Base-by-base conservation (phyloP, 1,284 basidiomycete species). In the Trichosporon coremiiforme region DNA sequence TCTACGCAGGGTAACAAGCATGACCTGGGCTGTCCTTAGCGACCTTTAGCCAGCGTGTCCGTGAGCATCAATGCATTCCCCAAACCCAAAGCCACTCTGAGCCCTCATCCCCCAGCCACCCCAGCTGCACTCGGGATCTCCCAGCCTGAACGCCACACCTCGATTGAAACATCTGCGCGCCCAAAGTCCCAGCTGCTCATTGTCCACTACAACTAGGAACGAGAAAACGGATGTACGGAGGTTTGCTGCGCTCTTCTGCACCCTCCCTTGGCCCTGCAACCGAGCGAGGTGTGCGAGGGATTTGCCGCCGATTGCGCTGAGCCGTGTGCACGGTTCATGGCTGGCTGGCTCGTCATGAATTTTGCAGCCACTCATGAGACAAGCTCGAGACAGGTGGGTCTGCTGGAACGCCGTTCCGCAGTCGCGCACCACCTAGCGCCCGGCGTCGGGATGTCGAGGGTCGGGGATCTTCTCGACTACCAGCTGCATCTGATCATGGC, bases 1-100 rank as follows among this genome's bases (percentile, higher is more conserved):
- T 29, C 29, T 33, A 9, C 17, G 2, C 9, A 62, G 57, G 57
- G 29, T 62, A 62, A 62, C 57, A 62, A 35, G 57, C 57, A 62
- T 62, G 57, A 35, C 57, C 29, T 33, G 57, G 57, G 8, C 12
- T 17, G 33, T 62, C 29, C 29, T n/a, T 62, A 9, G 57, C 50
- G 17, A n/a, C 31, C 29, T 60, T 60, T 4, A n/a, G 41, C 41
- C 41, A n/a, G 9, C 10, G 8, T 25, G 25, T 25, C 25, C 25
- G 25, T 25, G 25, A 15, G 10, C 25, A 45, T 45, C 17, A 45
- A n/a, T 53, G 50, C 50, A 25, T 53, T 53, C 50, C 41, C 41
- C 50, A 53, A 20, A 53, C 9, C 50, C 20, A 25, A 53, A 53
- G 20, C 7, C 22, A 8, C 17, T 8, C 45, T n/a, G 15, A 20